Evolutionary conservation across 176 grass and related monocot species (phyloP), one percentile per base, ranked within the genome.

Genomic region (Saccharum officinarum): DNA sequence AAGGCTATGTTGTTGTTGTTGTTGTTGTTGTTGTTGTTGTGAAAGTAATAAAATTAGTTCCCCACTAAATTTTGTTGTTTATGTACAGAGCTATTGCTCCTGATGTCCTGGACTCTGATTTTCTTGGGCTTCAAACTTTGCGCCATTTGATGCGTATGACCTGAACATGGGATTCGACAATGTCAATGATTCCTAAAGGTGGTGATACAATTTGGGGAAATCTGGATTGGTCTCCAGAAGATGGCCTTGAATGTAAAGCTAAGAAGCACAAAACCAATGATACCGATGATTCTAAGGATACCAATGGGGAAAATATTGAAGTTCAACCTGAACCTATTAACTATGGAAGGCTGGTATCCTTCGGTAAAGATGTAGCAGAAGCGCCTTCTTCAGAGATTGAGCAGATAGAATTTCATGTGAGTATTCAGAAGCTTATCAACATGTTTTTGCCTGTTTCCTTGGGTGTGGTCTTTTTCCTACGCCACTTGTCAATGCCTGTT

Each of bases 111-210:
- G 97, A 96, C 66, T 99, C 90, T 1, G 93, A 99, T 73, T 90
- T 99, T 79, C 90, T 99, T 69, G 92, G 97, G 46, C 82, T 94
- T 85, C 97, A 99, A 37, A 99, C 97, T 10, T 89, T 99, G 73
- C 93, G 92, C 2, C 97, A 99, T 80, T 91, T 99, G 71, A 99
- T 99, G 93, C 89, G 94, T 46, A 99, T 99, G 97, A 99, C 90
- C 50, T 94, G 97, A 14, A 99, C 97, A 80, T 99, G 97, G 97
- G 97, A 99, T 83, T 93, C 97, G 64, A 96, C 94, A 67, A 99
- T 99, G 91, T 99, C 97, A 67, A 99, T 99, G 97, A 80, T 99
- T 67, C 97, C 97, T 63, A 99, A 94, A 92, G 97, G 97, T n/a
- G 97, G 97, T 16, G 97, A 99, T 31, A 96, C 92, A 62, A 99